Evolutionary conservation across 2,329 filamentous ascomycete genomes (phyloP), one percentile per base, ranked within the genome.

Genomic region (Pseudogymnoascus sp.): DNA sequence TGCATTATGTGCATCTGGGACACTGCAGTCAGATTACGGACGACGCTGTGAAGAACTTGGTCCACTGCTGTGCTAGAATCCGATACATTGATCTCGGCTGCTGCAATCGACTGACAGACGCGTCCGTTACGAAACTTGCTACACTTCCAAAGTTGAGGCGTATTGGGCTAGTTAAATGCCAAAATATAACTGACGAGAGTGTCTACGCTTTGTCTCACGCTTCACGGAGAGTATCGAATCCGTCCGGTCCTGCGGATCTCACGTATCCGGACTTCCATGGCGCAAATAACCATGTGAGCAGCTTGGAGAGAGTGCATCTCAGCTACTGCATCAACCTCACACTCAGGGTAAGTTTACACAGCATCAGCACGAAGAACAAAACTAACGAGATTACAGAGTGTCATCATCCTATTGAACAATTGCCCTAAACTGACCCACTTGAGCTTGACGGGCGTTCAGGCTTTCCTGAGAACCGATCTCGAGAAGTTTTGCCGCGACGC

Each of bases 11-110:
- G 61, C 95, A 99, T 72, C 82, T 99, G 1, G 95, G 95, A 8
- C 95, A 99, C 75, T 99, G 95, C 75, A 85, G 86, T 28, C 87
- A 93, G 56, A 93, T 99, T 72, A 97, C 93, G 0, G 95, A 99
- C 72, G 82, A 87, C 37, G 93, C 91, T 1, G 91, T 99, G 16
- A 89, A 90, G 69, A 87, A 87, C 63, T 81, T 99, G 34, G 91
- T 97, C 40, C 87, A 88, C 68, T 81, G 81, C 62, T 99, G 95
- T 80, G 97, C 93, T 71, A 86, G 95, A 23, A 97, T 99, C 68
- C 85, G 95, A 63, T 99, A 99, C 74, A 99, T 99, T 67, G 95
- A 99, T 73, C 79, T 99, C 46, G 95, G 95, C n/a, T 97, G 95
- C 77, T 99, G 95, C 76, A 85, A 84, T 12, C 88, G 91, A 69